Evolutionary conservation across 441 rosid genomes (phyloP), one percentile per base, ranked within the genome.

Genomic region (Populus hybrid): DNA sequence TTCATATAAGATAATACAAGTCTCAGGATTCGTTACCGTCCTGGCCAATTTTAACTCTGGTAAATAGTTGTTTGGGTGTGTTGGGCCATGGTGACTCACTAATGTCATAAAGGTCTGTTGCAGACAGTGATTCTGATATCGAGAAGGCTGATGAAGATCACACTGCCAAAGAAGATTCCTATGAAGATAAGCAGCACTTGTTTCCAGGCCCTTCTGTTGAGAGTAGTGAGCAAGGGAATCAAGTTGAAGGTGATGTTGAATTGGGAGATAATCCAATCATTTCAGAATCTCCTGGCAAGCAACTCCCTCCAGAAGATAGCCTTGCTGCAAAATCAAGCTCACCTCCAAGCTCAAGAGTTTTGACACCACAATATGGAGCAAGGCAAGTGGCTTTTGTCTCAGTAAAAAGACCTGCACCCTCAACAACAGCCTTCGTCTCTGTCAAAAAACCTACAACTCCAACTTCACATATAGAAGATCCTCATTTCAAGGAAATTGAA

Each of bases 371-470:
- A 73, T 34, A 81, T 38, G 73, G 80, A 72, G 75, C 83, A 1
- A 83, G 75, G 75, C 81, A 86, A 72, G 94, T 91, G 75, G 95
- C 85, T 65, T 83, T 77, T 61, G 77, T 76, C 40, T 81, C 76
- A 59, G 82, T 78, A 30, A 57, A 30, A 84, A 87, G 85, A 50
- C 85, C 79, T 1, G 84, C 76, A 16, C n/a, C 71, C 20, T 6
- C 40, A 16, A 30, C 71, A 26, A 1, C 84, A 42, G 82, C 85
- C 57, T 83, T 77, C 38, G 75, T 76, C 59, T 80, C 76, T 63
- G 82, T 78, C 46, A 54, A 28, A 83, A 87, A 83, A 61, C 83
- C 79, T 1, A 81, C 76, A 69, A 69, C 76, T 12, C 75, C 87
- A 42, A 78, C 80, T 32, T 11, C 75, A 23, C 77, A 73, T 71